A percentile compares a stretch with the other conserved stretches of the same genome.
These are phyloP conservation scores for Saturnispora bothae DNA, from an alignment of 805 yeast genomes.

Conservation along the genomic window DNA sequence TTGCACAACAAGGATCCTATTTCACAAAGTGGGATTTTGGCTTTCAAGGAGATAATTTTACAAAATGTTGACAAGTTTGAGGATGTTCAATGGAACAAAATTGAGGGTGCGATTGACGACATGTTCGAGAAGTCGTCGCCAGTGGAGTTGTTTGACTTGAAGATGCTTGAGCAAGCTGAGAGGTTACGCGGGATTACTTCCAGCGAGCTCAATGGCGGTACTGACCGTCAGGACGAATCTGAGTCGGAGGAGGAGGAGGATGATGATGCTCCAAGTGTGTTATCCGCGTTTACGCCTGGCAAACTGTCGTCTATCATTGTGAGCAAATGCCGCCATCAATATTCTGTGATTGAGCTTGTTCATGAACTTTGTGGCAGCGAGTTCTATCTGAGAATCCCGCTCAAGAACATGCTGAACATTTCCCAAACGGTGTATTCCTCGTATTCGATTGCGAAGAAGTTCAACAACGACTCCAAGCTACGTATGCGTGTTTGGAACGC, in stretches of 20 bases:
- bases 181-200: constrained; percentile 13
- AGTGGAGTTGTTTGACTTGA: constrained; percentile 60
- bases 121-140: constrained; percentile 83
- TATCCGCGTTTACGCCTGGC: constrained; percentile 14
- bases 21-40: constrained; percentile 86
- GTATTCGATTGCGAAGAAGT: constrained; percentile 73
- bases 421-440: constrained; percentile 54
- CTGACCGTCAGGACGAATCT: constrained; percentile 8
- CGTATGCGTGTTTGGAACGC: constrained; percentile 85
- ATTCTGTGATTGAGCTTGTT: constrained; percentile 77
- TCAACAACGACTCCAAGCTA: constrained; percentile 81
- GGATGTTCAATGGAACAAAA: constrained; percentile 61
- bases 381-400: constrained; percentile 64
- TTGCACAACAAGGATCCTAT: constrained; percentile 96
- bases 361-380: constrained; percentile 70
- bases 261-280: constrained; percentile 9
- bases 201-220: constrained; percentile 19
- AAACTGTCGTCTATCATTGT: constrained; percentile 59
- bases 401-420: constrained; percentile 47
- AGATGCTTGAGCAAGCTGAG: constrained; percentile 19
- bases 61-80: constrained; percentile 61
- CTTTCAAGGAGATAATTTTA: constrained; percentile 69
- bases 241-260: constrained; percentile 5
- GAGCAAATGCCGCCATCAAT: constrained; percentile 83
- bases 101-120: constrained; percentile 52